These are phyloP conservation scores for Lenwebbia sp. DNA, from an alignment of 345 rosid species.

Conservation along the genomic window DNA sequence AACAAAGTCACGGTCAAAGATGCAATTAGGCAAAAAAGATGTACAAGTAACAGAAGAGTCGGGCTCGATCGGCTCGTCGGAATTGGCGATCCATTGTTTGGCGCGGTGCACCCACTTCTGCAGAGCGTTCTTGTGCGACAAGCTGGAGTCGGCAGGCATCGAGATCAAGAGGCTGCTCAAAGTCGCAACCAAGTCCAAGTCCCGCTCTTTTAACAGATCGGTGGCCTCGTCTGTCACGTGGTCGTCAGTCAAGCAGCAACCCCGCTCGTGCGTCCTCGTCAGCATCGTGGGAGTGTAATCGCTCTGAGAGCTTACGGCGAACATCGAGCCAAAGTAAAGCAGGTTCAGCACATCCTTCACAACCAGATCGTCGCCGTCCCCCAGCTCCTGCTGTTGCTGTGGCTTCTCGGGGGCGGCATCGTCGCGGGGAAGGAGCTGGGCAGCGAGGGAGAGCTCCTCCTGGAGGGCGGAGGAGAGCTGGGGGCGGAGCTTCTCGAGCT, in stretches of 20 bases:
- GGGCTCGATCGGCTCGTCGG: constrained; percentile 50
- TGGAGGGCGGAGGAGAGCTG: constrained; percentile 55
- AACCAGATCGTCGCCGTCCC: background rate
- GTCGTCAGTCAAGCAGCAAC: constrained; percentile 86
- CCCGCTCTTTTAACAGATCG: constrained; percentile 72
- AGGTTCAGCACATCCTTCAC: constrained; percentile 63
- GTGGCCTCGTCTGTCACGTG: constrained; percentile 90
- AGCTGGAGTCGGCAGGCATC: constrained; percentile 59
- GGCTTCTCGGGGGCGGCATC: background rate
- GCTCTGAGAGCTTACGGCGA: constrained; percentile 75
- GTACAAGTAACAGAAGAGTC: constrained; percentile 38
- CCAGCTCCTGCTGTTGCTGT: background rate
- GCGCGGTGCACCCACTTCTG: no score
- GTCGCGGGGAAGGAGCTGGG: background rate
- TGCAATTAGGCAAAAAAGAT: no score
- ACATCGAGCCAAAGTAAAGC: constrained; percentile 69
- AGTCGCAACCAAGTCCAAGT: constrained; percentile 64
- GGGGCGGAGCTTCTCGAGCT: constrained; percentile 72
- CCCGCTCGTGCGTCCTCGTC: constrained; percentile 83
- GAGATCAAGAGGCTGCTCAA: constrained; percentile 52
- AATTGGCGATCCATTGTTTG: constrained; percentile 57
- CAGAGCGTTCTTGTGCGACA: constrained; percentile 75
- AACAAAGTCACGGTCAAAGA: no score
- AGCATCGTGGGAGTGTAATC: constrained; percentile 70
- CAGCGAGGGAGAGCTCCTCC: constrained; percentile 43